A percentile compares a stretch with the other conserved stretches of the same genome.
Conservation (phyloP, 2,329 filamentous ascomycete species). For the Aspergillus caelatus region DNA sequence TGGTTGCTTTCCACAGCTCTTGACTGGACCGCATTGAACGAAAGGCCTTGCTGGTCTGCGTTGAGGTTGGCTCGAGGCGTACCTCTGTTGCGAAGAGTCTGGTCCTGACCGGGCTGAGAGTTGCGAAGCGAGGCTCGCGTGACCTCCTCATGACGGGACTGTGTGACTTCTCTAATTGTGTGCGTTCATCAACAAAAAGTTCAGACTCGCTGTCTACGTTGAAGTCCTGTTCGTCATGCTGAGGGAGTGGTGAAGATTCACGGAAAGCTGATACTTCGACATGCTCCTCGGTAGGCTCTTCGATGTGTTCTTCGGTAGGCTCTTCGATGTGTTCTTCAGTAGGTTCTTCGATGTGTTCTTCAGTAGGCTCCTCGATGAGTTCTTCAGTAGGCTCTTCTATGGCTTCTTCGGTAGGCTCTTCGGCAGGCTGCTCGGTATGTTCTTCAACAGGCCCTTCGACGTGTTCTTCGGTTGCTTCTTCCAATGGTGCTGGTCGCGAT, state of each 20-base stretch:
- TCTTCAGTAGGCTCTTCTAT: neutral
- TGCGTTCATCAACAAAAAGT: constrained; percentile 13
- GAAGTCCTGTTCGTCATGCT: constrained; percentile 15
- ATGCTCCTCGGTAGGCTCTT: neutral
- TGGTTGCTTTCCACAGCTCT: constrained; percentile 14
- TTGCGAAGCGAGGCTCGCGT: neutral
- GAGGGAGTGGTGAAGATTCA: constrained; percentile 14
- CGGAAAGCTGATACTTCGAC: constrained; percentile 14
- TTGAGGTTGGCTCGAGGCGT: neutral
- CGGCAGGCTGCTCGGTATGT: neutral
- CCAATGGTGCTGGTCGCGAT: neutral
- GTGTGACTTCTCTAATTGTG: constrained; percentile 20
- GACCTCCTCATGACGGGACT: constrained; percentile 18
- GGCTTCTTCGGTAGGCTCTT: neutral
- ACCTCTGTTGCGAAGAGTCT: neutral
- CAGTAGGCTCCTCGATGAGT: neutral
- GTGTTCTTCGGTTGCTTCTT: constrained; percentile 8
- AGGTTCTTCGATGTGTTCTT: neutral
- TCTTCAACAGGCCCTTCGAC: neutral
- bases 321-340: neutral
- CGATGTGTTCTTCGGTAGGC: neutral
- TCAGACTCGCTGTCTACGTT: constrained; percentile 19
- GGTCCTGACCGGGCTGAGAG: neutral
- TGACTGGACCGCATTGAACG: neutral
- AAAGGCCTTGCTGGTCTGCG: neutral